Percentiles rank a stretch among this genome's conserved stretches.
These are phyloP conservation scores for Paraphoma sp. DNA, from an alignment of 2,329 filamentous ascomycete species.

Conservation along the genomic window DNA sequence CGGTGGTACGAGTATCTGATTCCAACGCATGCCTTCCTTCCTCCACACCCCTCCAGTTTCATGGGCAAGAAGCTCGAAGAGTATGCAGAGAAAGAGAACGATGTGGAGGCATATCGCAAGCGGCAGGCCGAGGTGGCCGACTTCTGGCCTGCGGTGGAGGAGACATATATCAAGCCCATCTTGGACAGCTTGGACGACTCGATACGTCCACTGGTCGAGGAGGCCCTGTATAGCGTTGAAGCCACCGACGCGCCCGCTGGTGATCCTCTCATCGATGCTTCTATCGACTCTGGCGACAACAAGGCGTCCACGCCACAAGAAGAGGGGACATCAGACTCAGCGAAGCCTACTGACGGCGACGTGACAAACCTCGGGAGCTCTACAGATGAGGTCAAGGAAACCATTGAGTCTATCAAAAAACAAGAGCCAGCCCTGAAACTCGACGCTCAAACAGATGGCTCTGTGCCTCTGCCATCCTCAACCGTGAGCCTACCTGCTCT, in stretches of 20 bases:
- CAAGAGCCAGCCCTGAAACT: slow-evolving; percentile 32
- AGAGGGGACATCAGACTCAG: slow-evolving; percentile 15
- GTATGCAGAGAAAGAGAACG: slow-evolving; percentile 74
- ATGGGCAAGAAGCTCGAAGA: slow-evolving; percentile 84
- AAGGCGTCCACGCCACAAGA: slow-evolving; percentile 9
- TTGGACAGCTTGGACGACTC: slow-evolving; percentile 67
- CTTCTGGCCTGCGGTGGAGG: slow-evolving; percentile 85
- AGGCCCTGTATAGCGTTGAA: slow-evolving; percentile 61
- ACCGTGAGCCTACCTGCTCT: slow-evolving; percentile 42
- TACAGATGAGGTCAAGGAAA: slow-evolving; percentile 28
- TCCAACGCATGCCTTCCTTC: slow-evolving; percentile 89
- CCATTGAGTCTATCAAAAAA: slow-evolving; percentile 33
- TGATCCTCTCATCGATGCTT: slow-evolving; percentile 45
- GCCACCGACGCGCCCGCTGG: slow-evolving; percentile 30
- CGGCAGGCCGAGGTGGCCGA: slow-evolving; percentile 78
- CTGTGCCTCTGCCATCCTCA: slow-evolving; percentile 30
- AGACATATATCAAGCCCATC: slow-evolving; percentile 77
- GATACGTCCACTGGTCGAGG: slow-evolving; percentile 67
- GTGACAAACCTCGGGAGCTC: slow-evolving; percentile 7
- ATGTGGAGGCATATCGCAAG: slow-evolving; percentile 70
- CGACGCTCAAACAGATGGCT: slow-evolving; percentile 38
- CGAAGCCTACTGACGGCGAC: slow-evolving; percentile 12
- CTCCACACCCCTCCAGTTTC: slow-evolving; percentile 87
- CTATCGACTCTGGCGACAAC: slow-evolving; percentile 22
- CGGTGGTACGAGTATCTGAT: slow-evolving; percentile 97